Evolutionary conservation across 1,284 basidiomycete genomes (phyloP), one percentile per base, ranked within the genome.

Genomic region (Tilletia horrida): DNA sequence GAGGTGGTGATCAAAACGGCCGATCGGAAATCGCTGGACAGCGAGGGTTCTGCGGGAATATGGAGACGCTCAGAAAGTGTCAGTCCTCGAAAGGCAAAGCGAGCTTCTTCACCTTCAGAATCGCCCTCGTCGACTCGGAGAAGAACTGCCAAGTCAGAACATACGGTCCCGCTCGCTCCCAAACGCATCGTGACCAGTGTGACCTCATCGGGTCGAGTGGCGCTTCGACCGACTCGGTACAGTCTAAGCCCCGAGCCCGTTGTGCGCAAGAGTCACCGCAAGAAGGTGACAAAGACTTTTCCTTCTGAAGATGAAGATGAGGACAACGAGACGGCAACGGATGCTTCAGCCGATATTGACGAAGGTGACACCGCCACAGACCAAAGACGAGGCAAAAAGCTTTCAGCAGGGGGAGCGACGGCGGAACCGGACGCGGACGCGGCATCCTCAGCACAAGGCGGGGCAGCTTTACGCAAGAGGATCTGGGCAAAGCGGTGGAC

Each of bases 401-500:
- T 18, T 3, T 23, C 45, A 18, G 45, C 18, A 18, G 45, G 18
- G 6, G 18, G 45, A 18, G 4, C 18, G 7, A 18, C 18, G 16
- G 45, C 16, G 6, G 18, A 18, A 23, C 7, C 45, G n/a, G n/a
- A n/a, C 16, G 21, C 18, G 21, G 18, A 23, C 16, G 16, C 45
- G 21, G 16, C 45, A 48, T 23, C 16, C 6, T 16, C 45, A 23
- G 45, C 45, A 48, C 45, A 18, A 48, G 16, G 16, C 16, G 18
- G 16, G 16, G 45, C 4, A 7, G 45, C 6, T 40, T 4, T 11
- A 11, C 50, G 50, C 23, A 59, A 59, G 29, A 25, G 55, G 27
- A 27, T 59, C 29, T 59, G 55, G 55, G 27, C 55, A 29, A 59
- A 59, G 29, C 25, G 55, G 27, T 59, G 55, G 55, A 59, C 55